phyloP scores from a whole-genome alignment of 2,329 filamentous ascomycete species.

The Colletotrichum karsti region DNA sequence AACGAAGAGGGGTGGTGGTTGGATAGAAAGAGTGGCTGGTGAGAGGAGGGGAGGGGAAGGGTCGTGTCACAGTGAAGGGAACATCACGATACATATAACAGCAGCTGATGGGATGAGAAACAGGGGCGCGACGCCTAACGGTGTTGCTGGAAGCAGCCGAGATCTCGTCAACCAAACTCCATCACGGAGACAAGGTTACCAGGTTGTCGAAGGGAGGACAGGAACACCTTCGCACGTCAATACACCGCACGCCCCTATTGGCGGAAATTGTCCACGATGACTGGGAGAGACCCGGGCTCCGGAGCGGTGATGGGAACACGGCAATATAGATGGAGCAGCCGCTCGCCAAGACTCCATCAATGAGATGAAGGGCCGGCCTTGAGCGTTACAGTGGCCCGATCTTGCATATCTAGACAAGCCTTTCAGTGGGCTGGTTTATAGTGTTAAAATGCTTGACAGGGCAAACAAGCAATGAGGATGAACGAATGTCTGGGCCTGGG shows the following conservation, averaged over 20 bases:
- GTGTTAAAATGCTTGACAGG: not conserved
- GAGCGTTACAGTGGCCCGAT: not conserved
- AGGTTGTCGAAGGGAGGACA: not conserved
- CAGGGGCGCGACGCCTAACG: no score
- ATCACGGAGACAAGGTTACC: not conserved
- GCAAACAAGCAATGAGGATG: not conserved
- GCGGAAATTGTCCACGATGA: not conserved
- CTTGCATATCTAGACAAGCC: not conserved
- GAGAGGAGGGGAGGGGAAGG: not conserved
- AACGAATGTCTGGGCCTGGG: not conserved
- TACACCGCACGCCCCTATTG: not conserved
- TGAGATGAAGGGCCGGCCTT: conserved; percentile 15
- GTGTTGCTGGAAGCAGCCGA: not conserved
- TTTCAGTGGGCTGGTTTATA: not conserved
- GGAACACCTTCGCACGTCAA: not conserved
- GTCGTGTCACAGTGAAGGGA: not conserved
- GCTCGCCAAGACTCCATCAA: not conserved
- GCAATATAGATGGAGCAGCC: conserved; percentile 20
- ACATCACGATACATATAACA: not conserved
- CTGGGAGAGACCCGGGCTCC: not conserved
- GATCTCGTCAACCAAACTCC: not conserved
- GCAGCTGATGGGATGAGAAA: not conserved
- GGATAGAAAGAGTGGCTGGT: not conserved
- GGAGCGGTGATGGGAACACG: not conserved
- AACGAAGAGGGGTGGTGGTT: not conserved